Evolutionary conservation across 179 eudicot genomes (phyloP).

Genomic region (Corrigiola litoralis): DNA sequence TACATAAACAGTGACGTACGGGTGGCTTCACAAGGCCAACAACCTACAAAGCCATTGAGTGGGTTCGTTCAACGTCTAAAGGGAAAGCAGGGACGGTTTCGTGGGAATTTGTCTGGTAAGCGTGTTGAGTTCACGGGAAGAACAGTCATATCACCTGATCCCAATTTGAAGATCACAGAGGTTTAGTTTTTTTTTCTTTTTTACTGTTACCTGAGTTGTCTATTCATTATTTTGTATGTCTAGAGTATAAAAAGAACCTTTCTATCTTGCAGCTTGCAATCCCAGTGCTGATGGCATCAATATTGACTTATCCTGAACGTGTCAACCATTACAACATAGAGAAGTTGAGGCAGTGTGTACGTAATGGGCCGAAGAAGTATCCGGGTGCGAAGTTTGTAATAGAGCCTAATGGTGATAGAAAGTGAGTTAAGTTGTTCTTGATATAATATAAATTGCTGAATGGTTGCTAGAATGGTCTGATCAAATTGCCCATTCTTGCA

Average conservation of each 20-base stretch:
- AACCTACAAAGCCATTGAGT: constrained; percentile 43
- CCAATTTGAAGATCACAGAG: constrained; percentile 94
- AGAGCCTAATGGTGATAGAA: constrained; percentile 55
- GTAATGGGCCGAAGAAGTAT: constrained; percentile 87
- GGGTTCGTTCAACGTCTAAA: constrained; percentile 95
- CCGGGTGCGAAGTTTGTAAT: constrained; percentile 84
- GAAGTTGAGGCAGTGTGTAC: constrained; percentile 87
- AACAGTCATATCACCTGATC: constrained; percentile 96
- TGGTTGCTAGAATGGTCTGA: neutral
- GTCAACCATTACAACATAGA: constrained; percentile 87
- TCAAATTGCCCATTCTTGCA: constrained; percentile 30
- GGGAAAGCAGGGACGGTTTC: constrained; percentile 99
- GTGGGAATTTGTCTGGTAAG: constrained; percentile 91
- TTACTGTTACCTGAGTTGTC: neutral
- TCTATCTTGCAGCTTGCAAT: constrained; percentile 67
- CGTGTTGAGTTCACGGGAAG: constrained; percentile 98
- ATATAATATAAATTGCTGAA: neutral
- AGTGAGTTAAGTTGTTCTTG: constrained; percentile 38
- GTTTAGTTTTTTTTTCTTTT: constrained; percentile 27
- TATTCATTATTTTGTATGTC: neutral
- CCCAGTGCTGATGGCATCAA: constrained; percentile 83
- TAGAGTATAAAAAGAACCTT: neutral
- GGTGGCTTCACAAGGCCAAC: constrained; percentile 35
- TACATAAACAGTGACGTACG: constrained; percentile 90
- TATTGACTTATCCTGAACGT: constrained; percentile 82